Evolutionary conservation across 2,329 filamentous ascomycete species (phyloP).

Genomic region (Parafenestella ontariensis): DNA sequence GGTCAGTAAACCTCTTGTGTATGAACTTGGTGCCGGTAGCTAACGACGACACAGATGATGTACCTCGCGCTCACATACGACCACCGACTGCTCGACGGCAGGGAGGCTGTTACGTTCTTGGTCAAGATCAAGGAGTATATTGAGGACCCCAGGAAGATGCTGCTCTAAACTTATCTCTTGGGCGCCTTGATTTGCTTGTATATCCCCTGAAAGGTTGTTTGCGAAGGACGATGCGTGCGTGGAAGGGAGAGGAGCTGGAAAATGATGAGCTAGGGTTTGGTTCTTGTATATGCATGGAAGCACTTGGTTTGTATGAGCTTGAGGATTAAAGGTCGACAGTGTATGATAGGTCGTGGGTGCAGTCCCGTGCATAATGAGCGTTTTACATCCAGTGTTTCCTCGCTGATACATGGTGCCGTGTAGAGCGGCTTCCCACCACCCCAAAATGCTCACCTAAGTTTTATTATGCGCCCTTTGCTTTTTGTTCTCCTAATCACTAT

Average conservation of each 20-base stretch:
- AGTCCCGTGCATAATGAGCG: conserved; percentile 9
- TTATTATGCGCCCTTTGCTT: no score
- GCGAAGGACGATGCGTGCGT: not conserved
- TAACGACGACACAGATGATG: conserved; percentile 74
- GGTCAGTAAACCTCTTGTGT: conserved; percentile 48
- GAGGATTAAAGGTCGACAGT: not conserved
- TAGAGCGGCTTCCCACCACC: no score
- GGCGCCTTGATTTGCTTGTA: not conserved
- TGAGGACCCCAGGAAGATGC: conserved; percentile 92
- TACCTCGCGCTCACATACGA: conserved; percentile 98
- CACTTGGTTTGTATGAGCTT: not conserved
- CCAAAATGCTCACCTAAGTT: no score
- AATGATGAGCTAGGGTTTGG: not conserved
- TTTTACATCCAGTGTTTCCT: not conserved
- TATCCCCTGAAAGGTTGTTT: not conserved
- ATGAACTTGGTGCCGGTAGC: not conserved
- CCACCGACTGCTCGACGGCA: conserved; percentile 91
- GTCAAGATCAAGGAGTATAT: conserved; percentile 98
- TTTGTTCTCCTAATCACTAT: no score
- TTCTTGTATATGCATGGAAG: conserved; percentile 9
- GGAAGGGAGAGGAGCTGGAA: not conserved
- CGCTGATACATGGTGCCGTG: not conserved
- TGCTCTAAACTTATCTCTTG: conserved; percentile 56
- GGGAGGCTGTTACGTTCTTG: conserved; percentile 94
- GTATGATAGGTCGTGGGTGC: conserved; percentile 12